Base-by-base conservation (phyloP, 1,284 basidiomycete genomes). In the Sanghuangporus weigelae region DNA sequence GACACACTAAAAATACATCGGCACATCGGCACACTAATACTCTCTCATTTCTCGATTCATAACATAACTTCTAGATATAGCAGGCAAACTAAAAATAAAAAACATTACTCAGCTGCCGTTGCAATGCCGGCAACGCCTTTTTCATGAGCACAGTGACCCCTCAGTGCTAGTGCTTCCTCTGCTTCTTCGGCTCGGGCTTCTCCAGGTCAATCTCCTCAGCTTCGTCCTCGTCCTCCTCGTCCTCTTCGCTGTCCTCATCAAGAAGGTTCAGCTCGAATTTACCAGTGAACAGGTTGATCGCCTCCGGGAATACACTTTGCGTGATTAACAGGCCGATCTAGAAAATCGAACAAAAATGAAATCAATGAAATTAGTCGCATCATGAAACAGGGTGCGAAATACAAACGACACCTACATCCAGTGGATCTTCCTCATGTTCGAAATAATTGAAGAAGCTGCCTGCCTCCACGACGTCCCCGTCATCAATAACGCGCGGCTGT, bases 371-470 rank as follows among this genome's bases (percentile, higher is more conserved):
- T 19, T 21, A 40, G 14, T 57, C 35, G 12, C 16, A 19, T 16
- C 26, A 54, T 54, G 51, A 54, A 54, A 54, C 51, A 16, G 51
- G 51, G 51, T 35, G 44, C 57, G 38, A 8, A 58, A 60, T n/a
- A 5, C 5, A 39, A 31, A 55, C 35, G 56, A 63, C 58, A 80
- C 87, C 75, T 69, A 91, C 90, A 68, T 91, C 88, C 66, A 78
- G 82, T 10, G 82, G 80, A 70, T 92, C 90, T 36, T 78, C 72
- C 16, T 79, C 78, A 62, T 81, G 73, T 73, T 91, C 92, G 69
- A 95, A 94, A 70, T 87, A 89, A 76, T 93, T 92, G 83, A 95
- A 95, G 79, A 95, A 93, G 71, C 87, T 92, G 62, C 93, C 93
- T 55, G 82, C 77, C 63, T 93, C 92, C 36, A 79, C 77, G 23